phyloP scores from a whole-genome alignment of 768 basidiomycete species.

The Collybia sp. region DNA sequence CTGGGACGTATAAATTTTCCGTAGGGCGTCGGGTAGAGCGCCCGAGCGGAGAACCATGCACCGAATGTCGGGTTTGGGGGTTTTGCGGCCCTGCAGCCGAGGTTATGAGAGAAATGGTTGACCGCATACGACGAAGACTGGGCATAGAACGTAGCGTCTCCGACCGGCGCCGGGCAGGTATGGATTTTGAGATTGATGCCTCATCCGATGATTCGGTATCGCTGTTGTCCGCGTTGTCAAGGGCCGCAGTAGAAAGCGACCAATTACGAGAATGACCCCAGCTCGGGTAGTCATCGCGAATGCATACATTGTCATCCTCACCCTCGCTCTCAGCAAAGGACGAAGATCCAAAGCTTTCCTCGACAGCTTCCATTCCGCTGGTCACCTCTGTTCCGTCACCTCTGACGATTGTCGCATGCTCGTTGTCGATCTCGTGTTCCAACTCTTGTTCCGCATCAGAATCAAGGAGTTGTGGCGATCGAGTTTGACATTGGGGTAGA shows the following conservation, averaged over 20 bases:
- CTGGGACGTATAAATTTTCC: constrained; percentile 17
- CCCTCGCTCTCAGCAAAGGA: constrained; percentile 8
- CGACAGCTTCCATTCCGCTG: constrained; percentile 32
- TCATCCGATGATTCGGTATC: constrained; percentile 4
- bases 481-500: constrained; percentile 49
- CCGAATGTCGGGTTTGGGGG: constrained; percentile 3
- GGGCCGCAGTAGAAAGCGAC: constrained; percentile 15
- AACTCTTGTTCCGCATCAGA: constrained; percentile 53
- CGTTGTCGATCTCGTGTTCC: constrained; percentile 67
- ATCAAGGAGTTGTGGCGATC: constrained; percentile 48
- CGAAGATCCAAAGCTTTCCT: constrained; percentile 27
- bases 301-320: constrained; percentile 6
- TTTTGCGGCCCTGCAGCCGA: constrained; percentile 8
- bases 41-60: constrained; percentile 4
- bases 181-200: neutral
- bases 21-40: constrained; percentile 8
- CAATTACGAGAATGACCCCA: constrained; percentile 16
- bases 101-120: constrained; percentile 27
- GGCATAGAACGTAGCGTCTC: neutral
- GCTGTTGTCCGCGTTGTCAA: constrained; percentile 18
- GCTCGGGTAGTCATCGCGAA: constrained; percentile 10
- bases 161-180: neutral
- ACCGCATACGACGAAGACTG: constrained; percentile 25
- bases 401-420: constrained; percentile 60
- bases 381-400: constrained; percentile 66